These are phyloP conservation scores for Tolypocladium capitatum DNA, from an alignment of 2,329 filamentous ascomycete genomes.

Conservation along the genomic window DNA sequence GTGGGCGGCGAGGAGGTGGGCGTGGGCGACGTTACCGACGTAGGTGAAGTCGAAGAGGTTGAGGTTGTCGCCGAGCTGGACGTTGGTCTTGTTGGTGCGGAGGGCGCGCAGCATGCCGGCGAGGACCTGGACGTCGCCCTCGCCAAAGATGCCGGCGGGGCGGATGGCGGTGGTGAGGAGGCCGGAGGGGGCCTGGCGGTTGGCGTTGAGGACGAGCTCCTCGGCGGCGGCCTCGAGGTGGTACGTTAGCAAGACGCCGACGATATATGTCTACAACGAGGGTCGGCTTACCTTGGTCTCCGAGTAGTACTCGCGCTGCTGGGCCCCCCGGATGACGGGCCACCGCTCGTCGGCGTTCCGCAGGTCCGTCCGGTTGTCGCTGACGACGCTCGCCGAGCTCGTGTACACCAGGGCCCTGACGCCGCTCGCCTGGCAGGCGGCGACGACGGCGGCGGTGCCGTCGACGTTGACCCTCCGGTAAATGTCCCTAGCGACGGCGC, in stretches of 20 bases:
- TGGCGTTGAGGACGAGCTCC: constrained; percentile 63
- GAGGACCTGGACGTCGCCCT: constrained; percentile 68
- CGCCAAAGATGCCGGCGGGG: constrained; percentile 81
- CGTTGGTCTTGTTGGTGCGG: constrained; percentile 51
- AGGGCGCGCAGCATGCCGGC: constrained; percentile 62
- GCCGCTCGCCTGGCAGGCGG: constrained; percentile 54
- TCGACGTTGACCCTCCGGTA: constrained; percentile 79
- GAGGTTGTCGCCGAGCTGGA: constrained; percentile 63
- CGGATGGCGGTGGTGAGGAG: constrained; percentile 73
- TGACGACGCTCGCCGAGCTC: constrained; percentile 74
- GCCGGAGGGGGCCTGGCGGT: constrained; percentile 41
- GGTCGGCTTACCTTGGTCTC: constrained; percentile 93
- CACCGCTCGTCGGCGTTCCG: constrained; percentile 76
- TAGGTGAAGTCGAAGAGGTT: constrained; percentile 55
- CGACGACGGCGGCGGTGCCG: constrained; percentile 66
- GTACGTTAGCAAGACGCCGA: not conserved
- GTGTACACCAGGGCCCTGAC: constrained; percentile 85
- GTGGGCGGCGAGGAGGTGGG: constrained; percentile 67
- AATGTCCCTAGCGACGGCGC: constrained; percentile 42
- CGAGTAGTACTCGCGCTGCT: constrained; percentile 73
- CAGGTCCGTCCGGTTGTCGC: constrained; percentile 68
- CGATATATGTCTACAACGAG: no score
- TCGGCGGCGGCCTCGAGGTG: constrained; percentile 57
- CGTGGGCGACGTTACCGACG: constrained; percentile 54
- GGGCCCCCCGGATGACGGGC: constrained; percentile 58